phyloP scores from a whole-genome alignment of 345 rosid genomes.

The Xanthoceras sorbifolium region DNA sequence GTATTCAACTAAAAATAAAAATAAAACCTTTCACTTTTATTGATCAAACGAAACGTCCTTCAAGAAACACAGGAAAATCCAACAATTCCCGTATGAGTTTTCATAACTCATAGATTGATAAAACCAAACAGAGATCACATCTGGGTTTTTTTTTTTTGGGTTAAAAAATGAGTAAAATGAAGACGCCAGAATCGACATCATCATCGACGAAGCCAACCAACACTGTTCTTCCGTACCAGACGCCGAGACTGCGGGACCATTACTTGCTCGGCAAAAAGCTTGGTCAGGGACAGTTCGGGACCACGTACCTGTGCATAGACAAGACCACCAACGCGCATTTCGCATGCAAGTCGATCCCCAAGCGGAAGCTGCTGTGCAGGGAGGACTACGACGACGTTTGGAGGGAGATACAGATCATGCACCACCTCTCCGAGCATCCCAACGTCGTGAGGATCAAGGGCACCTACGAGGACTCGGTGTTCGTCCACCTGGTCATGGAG shows the following conservation, averaged over 20 bases:
- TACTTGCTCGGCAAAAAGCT: constrained; percentile 80
- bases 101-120: neutral
- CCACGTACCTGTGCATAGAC: constrained; percentile 77
- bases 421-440: constrained; percentile 82
- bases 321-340: constrained; percentile 47
- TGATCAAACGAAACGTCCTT: too few species aligned
- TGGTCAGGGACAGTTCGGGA: constrained; percentile 97
- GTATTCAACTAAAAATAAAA: too few species aligned
- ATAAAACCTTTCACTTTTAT: too few species aligned
- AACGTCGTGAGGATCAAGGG: constrained; percentile 84
- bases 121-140: neutral
- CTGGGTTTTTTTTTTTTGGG: neutral
- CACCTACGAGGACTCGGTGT: constrained; percentile 85
- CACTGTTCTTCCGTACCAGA: constrained; percentile 81
- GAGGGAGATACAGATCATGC: constrained; percentile 99
- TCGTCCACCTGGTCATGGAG: constrained; percentile 98
- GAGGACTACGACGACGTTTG: constrained; percentile 97
- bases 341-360: constrained; percentile 96
- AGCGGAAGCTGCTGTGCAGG: constrained; percentile 82
- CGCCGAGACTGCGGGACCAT: constrained; percentile 78
- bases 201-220: constrained; percentile 43
- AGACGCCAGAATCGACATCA: constrained; percentile 26
- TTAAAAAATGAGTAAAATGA: constrained; percentile 16
- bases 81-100: too few species aligned
- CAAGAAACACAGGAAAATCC: too few species aligned